Conservation (phyloP, 202 grass and related monocot species). For the Digitaria exilis region DNA sequence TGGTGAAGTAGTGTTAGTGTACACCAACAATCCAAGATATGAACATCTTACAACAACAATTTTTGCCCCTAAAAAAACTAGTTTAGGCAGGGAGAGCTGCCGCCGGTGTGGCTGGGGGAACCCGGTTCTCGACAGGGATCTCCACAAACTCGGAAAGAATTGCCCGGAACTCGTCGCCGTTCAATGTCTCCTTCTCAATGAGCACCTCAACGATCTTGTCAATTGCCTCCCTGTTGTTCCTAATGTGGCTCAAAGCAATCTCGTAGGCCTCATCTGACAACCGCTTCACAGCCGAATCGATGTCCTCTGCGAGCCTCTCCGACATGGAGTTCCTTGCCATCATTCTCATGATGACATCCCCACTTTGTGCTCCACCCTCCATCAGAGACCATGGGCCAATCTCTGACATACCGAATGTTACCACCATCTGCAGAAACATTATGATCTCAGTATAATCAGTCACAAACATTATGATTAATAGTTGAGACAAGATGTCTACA, state of each 20-base stretch:
- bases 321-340: constrained; percentile 97
- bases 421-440: constrained; percentile 72
- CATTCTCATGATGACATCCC: constrained; percentile 88
- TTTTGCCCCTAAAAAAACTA: constrained; percentile 36
- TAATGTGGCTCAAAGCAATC: constrained; percentile 68
- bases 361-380: constrained; percentile 70
- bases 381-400: constrained; percentile 95
- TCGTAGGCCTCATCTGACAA: constrained; percentile 79
- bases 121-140: constrained; percentile 84
- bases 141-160: constrained; percentile 86
- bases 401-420: constrained; percentile 89
- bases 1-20: constrained; percentile 43
- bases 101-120: constrained; percentile 56
- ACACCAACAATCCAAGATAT: constrained; percentile 53
- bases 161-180: constrained; percentile 75
- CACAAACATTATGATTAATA: neutral
- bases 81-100: constrained; percentile 54
- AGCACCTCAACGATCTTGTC: constrained; percentile 94
- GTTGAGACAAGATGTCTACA: neutral
- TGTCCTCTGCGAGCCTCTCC: constrained; percentile 86
- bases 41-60: constrained; percentile 60
- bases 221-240: constrained; percentile 81
- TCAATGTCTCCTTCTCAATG: constrained; percentile 85
- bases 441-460: neutral
- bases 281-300: constrained; percentile 73